phyloP scores from a whole-genome alignment of 805 yeast genomes.

The Spathaspora sp. region DNA sequence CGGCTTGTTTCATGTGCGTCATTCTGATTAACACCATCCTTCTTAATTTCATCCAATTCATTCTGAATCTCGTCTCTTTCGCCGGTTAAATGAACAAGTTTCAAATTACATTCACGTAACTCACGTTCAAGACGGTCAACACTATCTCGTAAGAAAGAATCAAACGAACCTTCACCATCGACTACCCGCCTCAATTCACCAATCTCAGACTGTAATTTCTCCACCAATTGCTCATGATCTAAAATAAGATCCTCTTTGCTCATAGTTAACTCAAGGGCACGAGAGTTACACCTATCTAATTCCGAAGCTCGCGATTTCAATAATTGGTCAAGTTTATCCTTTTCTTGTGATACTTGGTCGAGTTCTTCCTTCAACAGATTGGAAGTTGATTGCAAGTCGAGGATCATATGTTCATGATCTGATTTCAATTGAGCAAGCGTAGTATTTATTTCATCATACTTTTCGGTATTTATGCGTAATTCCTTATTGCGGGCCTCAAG shows the following conservation, averaged over 20 bases:
- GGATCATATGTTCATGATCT: neutral
- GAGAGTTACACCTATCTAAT: neutral
- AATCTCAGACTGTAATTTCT: neutral
- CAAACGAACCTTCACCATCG: neutral
- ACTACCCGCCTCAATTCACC: neutral
- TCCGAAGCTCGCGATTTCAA: neutral
- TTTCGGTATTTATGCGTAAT: neutral
- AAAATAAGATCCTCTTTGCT: neutral
- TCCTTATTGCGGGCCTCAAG: neutral
- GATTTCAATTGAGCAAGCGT: neutral
- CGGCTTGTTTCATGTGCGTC: neutral
- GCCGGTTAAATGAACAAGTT: neutral
- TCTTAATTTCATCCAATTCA: neutral
- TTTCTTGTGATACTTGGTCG: neutral
- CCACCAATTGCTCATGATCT: neutral
- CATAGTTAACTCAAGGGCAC: conserved; percentile 1
- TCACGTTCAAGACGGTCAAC: neutral
- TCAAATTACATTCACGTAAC: neutral
- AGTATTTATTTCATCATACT: neutral
- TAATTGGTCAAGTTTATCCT: conserved; percentile 1
- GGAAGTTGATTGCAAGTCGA: neutral
- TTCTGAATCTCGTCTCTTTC: neutral
- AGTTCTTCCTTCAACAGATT: neutral
- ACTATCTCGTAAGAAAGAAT: neutral
- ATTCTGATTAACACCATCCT: conserved; percentile 1